Evolutionary conservation across 2,329 filamentous ascomycete genomes (phyloP), one percentile per base, ranked within the genome.

Genomic region (Thelonectria rubi): DNA sequence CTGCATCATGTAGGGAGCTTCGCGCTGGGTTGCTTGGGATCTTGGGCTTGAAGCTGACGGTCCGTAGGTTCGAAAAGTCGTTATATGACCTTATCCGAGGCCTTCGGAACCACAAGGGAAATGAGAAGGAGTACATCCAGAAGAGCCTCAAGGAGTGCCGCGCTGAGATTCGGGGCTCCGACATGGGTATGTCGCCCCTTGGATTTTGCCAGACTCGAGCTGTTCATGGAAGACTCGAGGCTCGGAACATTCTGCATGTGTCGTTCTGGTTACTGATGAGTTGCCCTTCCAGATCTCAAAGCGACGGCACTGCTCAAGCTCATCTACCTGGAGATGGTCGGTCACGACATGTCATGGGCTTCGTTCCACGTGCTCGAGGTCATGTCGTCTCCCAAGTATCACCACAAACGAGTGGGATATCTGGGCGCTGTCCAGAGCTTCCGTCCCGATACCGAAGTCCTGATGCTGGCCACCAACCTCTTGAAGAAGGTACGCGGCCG

Each of bases 331-430:
- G 95, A 99, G 77, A 99, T 99, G 95, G 94, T 98, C 70, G 95
- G 95, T 14, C 92, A 98, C 76, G 95, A 98, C 79, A 99, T 99
- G 95, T 97, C 94, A 3, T 99, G 95, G 95, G 95, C 95, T 4
- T 94, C 94, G 12, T 99, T 99, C 80, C 92, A 99, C 76, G 94
- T 98, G 54, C 89, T 99, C 49, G 95, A 99, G 80, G 95, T 99
- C 79, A 99, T 99, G 95, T 97, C 94, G 39, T 97, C 93, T 40
- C 84, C 91, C 49, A 98, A 97, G 76, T 97, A 97, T 77, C 86
- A 93, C 69, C 94, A 97, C 78, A 99, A 99, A 80, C 87, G 94
- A 67, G 93, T 97, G 46, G 95, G 94, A 60, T 99, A 99, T 76
- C 84, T 99, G 18, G 94, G 91, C 14, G 95, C 95, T 9, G 93